phyloP scores from a whole-genome alignment of 768 basidiomycete genomes.

The Leccinellum albellum region DNA sequence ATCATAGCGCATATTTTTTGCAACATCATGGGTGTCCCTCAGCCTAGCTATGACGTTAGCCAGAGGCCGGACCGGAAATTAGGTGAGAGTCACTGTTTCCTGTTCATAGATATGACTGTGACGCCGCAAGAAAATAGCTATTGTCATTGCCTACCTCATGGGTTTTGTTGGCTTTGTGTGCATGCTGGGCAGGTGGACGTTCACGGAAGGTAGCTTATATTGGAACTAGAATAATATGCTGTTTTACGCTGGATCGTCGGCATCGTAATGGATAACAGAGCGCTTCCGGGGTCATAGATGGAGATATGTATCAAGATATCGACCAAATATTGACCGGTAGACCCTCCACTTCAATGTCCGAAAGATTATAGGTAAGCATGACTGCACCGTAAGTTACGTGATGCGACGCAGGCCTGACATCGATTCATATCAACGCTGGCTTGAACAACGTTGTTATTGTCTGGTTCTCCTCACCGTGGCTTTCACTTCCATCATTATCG shows the following conservation, averaged over 20 bases:
- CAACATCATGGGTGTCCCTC: constrained; percentile 91
- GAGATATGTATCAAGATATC: not conserved
- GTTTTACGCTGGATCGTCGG: constrained; percentile 12
- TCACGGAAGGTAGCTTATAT: constrained; percentile 36
- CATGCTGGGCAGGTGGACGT: constrained; percentile 53
- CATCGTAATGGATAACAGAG: not conserved
- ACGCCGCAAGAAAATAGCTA: constrained; percentile 37
- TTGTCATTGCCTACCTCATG: constrained; percentile 49
- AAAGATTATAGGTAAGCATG: constrained; percentile 20
- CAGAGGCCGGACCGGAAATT: constrained; percentile 48
- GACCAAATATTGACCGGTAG: not conserved
- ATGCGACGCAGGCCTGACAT: not conserved
- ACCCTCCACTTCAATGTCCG: not conserved
- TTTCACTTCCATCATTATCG: constrained; percentile 20
- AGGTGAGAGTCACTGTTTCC: constrained; percentile 38
- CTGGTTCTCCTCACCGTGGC: not conserved
- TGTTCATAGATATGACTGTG: constrained; percentile 7
- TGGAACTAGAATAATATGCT: constrained; percentile 31
- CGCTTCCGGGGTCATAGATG: not conserved
- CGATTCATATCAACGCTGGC: not conserved
- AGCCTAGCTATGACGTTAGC: constrained; percentile 52
- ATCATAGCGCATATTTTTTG: constrained; percentile 85
- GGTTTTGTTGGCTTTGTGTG: constrained; percentile 60
- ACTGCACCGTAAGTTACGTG: not conserved
- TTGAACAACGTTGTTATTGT: constrained; percentile 15